Base-by-base conservation (phyloP, 2,329 filamentous ascomycete species). In the Elsinoe australis region DNA sequence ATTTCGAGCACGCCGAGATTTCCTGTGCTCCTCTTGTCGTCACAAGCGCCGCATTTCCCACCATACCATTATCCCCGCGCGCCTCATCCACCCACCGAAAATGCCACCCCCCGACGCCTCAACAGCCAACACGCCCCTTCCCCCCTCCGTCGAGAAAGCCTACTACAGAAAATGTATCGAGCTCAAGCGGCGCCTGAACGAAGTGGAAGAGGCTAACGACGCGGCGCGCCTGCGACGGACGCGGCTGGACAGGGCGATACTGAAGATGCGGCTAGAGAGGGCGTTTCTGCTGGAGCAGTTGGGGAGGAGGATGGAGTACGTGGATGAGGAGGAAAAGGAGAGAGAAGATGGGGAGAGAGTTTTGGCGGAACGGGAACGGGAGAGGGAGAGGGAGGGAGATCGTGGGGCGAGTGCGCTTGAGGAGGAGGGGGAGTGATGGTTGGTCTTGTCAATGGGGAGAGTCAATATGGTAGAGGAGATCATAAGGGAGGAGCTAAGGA, bases 131-230 rank as follows among this genome's bases (percentile, higher is more conserved):
- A 64, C 64, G n/a, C 63, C 72, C 9, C 76, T 82, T 49, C 87
- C 90, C 15, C 90, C 92, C 12, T 94, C 88, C 12, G 88, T 96
- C 54, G 90, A 98, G 68, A 84, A 90, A 64, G 89, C 90, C 44
- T 98, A 96, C 69, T 88, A 92, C 60, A 80, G 87, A 55, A 96
- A 98, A 79, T 96, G 90, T 67, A 87, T 95, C 63, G 85, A 94
- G 59, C 78, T 98, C 17, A 94, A 94, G 70, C 85, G 87, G 59
- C 85, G 92, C 52, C 86, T 92, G 54, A 85, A 82, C 64, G 89
- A 95, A 64, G 87, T 96, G 58, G 89, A 96, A 64, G 82, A 87
- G 52, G 83, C 87, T 61, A 95, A 95, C 65, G 88, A 95, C 59
- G 78, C 85, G 50, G 83, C 87, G 38, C 80, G 87, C 47, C 72